Evolutionary conservation across 2,329 filamentous ascomycete genomes (phyloP).

Genomic region (Sarocladium strictum): DNA sequence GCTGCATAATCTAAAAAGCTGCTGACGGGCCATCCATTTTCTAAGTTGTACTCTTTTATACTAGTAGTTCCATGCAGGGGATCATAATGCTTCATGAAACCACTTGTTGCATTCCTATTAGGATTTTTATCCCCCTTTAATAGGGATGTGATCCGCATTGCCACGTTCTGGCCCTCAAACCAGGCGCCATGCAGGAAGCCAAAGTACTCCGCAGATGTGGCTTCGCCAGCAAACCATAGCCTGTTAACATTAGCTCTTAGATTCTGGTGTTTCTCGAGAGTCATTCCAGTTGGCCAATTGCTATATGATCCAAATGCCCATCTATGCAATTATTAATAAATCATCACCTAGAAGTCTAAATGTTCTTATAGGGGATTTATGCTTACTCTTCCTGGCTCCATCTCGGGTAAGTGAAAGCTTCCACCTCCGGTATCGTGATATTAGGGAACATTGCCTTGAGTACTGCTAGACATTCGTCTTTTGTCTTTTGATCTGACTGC

Average conservation of each 20-base stretch:
- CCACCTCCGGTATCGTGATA: slow-evolving; percentile 50
- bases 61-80: slow-evolving; percentile 24
- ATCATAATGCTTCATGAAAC: slow-evolving; percentile 21
- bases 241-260: slow-evolving; percentile 57
- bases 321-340: slow-evolving; percentile 11
- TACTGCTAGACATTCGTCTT: slow-evolving; percentile 49
- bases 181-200: slow-evolving; percentile 60
- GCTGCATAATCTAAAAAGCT: neutral
- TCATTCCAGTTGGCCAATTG: slow-evolving; percentile 61
- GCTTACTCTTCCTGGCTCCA: slow-evolving; percentile 22
- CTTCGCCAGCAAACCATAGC: slow-evolving; percentile 61
- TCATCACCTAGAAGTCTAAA: neutral
- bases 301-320: slow-evolving; percentile 57
- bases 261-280: slow-evolving; percentile 61
- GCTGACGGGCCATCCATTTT: slow-evolving; percentile 12
- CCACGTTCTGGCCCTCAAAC: slow-evolving; percentile 48
- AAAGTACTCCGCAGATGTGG: slow-evolving; percentile 56
- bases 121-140: slow-evolving; percentile 16
- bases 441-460: slow-evolving; percentile 57
- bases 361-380: too few species aligned
- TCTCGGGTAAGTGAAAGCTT: slow-evolving; percentile 52
- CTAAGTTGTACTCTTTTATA: slow-evolving; percentile 12
- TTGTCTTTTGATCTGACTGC: slow-evolving; percentile 52
- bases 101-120: slow-evolving; percentile 19
- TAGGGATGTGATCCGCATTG: slow-evolving; percentile 34